Base-by-base conservation (phyloP, 768 basidiomycete genomes). In the Chalciporus chontae region DNA sequence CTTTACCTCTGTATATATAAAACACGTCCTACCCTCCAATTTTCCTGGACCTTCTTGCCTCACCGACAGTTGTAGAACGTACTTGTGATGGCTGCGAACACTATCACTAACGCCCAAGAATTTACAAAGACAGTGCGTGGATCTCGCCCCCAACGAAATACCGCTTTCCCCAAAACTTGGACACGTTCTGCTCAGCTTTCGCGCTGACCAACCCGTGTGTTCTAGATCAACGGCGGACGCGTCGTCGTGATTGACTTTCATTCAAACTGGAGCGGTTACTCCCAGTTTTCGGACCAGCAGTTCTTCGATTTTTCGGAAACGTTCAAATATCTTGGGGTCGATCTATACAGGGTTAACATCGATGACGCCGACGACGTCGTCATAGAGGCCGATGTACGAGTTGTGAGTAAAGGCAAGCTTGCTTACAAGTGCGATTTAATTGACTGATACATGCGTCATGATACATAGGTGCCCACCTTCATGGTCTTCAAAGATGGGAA, bases 301-400 rank as follows among this genome's bases (percentile, higher is more conserved):
- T 48, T 63, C 5, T 51, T 51, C 0, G 55, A 62, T 5, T 43
- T 64, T 27, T 51, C 60, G 5, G 62, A 67, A 5, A 38, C 59
- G 10, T 55, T 57, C 5, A 62, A 66, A 18, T 61, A 57, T 45
- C 52, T 66, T 3, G 69, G 62, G 11, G 62, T 85, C 47, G 73
- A 74, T 15, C 85, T 87, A 65, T 86, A 83, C 75, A 87, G 85
- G 63, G 81, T 90, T 48, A 80, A 92, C 54, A 78, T 88, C 26
- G 89, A 92, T 57, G 72, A 71, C 32, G 77, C 77, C 45, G 51
- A 60, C 4, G 73, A 76, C 0, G 78, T 87, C 43, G 61, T 78
- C 1, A 66, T 78, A 50, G 83, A 85, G 65, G 79, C 77, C 44
- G 78, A 78, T 36, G 71, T 87, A 49, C 74, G 79, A 51, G 83